These are phyloP conservation scores for Fusarium chaquense DNA, from an alignment of 2,329 filamentous ascomycete genomes.

Conservation along the genomic window DNA sequence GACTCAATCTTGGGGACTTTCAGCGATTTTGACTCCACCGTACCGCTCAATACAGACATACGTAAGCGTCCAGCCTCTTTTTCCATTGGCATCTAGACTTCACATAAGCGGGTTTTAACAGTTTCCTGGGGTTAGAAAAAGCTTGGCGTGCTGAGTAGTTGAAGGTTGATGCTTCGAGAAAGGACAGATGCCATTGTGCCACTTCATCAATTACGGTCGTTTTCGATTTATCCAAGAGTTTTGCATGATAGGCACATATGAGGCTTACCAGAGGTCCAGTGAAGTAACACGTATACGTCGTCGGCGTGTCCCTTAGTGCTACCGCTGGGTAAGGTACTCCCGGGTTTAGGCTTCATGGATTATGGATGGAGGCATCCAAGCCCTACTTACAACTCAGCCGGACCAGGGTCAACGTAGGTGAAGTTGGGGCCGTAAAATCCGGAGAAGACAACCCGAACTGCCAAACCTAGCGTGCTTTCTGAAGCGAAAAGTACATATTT, in stretches of 20 bases:
- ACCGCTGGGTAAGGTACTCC: slow-evolving; percentile 1
- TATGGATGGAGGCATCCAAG: slow-evolving; percentile 13
- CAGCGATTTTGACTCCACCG: slow-evolving; percentile 30
- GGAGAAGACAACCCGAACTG: slow-evolving; percentile 24
- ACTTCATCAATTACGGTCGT: background rate
- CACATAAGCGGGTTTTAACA: slow-evolving; percentile 24
- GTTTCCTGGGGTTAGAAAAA: slow-evolving; percentile 18
- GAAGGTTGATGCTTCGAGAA: slow-evolving; percentile 3
- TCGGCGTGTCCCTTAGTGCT: slow-evolving; percentile 3
- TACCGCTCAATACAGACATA: slow-evolving; percentile 14
- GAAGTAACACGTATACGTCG: background rate
- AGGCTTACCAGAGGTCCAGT: background rate
- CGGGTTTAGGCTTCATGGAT: background rate
- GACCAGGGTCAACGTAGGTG: slow-evolving; percentile 16
- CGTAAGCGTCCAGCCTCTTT: slow-evolving; percentile 29
- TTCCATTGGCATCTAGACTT: background rate
- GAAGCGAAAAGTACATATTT: slow-evolving; percentile 1
- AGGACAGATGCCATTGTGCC: background rate
- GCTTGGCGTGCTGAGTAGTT: slow-evolving; percentile 28
- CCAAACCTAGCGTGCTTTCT: background rate
- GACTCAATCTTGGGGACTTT: slow-evolving; percentile 29
- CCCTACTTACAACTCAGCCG: slow-evolving; percentile 20
- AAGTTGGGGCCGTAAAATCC: slow-evolving; percentile 27
- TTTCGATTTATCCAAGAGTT: background rate
- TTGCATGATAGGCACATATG: background rate